These are phyloP conservation scores for Suhomyces taliae DNA, from an alignment of 1,139 yeast species.

Conservation along the genomic window DNA sequence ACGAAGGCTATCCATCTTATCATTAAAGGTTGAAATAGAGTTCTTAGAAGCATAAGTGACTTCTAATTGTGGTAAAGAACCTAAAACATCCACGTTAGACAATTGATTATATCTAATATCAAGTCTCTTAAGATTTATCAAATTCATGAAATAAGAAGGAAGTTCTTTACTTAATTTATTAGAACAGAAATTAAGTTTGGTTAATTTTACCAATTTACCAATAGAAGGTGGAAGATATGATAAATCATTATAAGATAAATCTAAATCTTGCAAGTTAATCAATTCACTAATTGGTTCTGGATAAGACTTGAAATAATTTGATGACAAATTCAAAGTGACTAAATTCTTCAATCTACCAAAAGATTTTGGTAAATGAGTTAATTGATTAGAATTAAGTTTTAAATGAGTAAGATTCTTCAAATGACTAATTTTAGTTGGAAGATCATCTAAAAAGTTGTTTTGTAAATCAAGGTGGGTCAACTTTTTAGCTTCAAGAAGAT, in stretches of 20 bases:
- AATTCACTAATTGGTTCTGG: conserved; percentile 73
- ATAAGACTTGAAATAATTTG: conserved; percentile 69
- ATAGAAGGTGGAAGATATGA: conserved; percentile 60
- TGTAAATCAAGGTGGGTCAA: conserved; percentile 74
- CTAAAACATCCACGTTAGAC: conserved; percentile 61
- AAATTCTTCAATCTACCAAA: conserved; percentile 58
- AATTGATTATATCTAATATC: conserved; percentile 79
- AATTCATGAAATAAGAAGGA: conserved; percentile 53
- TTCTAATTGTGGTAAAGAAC: conserved; percentile 65
- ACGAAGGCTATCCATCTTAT: conserved; percentile 58
- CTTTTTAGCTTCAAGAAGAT: conserved; percentile 66
- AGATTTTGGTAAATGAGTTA: conserved; percentile 62
- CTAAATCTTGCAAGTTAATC: conserved; percentile 62
- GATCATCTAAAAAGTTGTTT: conserved; percentile 67
- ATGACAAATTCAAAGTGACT: conserved; percentile 68
- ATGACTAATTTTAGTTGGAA: conserved; percentile 60
- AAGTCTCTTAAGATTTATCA: conserved; percentile 64
- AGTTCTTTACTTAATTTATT: conserved; percentile 61
- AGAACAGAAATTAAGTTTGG: conserved; percentile 72
- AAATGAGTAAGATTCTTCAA: conserved; percentile 55
- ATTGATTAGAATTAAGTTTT: conserved; percentile 71
- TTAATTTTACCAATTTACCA: conserved; percentile 56
- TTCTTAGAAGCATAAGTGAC: conserved; percentile 78
- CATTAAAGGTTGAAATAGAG: conserved; percentile 68
- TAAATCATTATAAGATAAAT: conserved; percentile 80